phyloP scores from a whole-genome alignment of 768 basidiomycete species.

The Myochromella boudieri region DNA sequence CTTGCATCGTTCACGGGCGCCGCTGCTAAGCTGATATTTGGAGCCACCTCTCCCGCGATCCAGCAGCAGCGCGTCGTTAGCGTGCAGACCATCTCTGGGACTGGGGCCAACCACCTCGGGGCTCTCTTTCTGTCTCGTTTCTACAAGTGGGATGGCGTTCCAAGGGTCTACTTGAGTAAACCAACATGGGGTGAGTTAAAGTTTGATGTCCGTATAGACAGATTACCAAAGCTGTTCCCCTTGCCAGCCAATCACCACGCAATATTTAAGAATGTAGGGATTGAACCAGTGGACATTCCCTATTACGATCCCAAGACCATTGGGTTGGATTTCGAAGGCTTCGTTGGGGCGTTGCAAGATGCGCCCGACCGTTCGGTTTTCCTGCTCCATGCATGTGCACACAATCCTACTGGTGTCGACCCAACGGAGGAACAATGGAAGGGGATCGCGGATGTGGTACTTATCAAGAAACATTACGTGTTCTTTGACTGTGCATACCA shows the following conservation, averaged over 20 bases:
- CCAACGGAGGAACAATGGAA: slow-evolving; percentile 89
- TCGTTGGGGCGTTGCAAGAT: slow-evolving; percentile 55
- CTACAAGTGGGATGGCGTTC: slow-evolving; percentile 70
- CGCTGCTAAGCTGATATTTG: slow-evolving; percentile 83
- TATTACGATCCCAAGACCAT: slow-evolving; percentile 93
- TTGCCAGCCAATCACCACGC: slow-evolving; percentile 82
- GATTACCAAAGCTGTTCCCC: too few species aligned
- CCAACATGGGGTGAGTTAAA: slow-evolving; percentile 86
- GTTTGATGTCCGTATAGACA: neutral
- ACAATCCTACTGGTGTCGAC: slow-evolving; percentile 97
- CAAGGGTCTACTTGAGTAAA: slow-evolving; percentile 81
- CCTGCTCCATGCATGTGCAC: slow-evolving; percentile 91
- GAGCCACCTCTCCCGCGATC: slow-evolving; percentile 68
- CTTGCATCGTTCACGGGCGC: slow-evolving; percentile 78
- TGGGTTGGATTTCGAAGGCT: slow-evolving; percentile 76
- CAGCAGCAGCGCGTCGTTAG: slow-evolving; percentile 70
- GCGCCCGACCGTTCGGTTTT: slow-evolving; percentile 82
- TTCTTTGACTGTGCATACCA: slow-evolving; percentile 98
- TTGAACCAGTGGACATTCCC: slow-evolving; percentile 84
- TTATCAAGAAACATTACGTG: slow-evolving; percentile 75
- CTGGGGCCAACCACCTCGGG: slow-evolving; percentile 93
- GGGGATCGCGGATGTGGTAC: slow-evolving; percentile 68
- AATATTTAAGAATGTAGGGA: slow-evolving; percentile 88
- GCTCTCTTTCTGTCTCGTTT: slow-evolving; percentile 84
- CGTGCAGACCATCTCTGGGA: slow-evolving; percentile 94